Evolutionary conservation across 805 yeast species (phyloP).

Genomic region (Ogataea zsoltii): DNA sequence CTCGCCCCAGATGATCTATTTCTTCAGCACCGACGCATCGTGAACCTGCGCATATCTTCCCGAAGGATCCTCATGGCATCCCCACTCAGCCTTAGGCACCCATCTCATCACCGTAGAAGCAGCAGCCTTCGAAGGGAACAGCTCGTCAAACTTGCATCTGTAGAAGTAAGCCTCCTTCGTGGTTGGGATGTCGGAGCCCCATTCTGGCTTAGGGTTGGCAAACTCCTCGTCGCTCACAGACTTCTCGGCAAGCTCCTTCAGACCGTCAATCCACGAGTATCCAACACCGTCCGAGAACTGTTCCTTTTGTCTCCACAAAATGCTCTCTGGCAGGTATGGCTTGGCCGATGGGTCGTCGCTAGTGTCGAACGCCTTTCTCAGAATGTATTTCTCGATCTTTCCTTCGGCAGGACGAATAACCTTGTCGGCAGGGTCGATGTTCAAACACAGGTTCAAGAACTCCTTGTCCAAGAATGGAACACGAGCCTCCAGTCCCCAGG

Average conservation of each 20-base stretch:
- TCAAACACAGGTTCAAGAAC: constrained; percentile 90
- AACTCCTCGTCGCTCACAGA: constrained; percentile 87
- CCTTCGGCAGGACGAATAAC: constrained; percentile 71
- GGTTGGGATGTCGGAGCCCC: constrained; percentile 94
- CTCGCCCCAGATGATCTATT: too few species aligned
- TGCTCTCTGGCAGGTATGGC: constrained; percentile 95
- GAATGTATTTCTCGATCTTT: constrained; percentile 88
- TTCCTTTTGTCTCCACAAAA: constrained; percentile 99
- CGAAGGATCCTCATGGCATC: constrained; percentile 97
- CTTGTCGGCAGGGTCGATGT: constrained; percentile 92
- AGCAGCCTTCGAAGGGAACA: constrained; percentile 89
- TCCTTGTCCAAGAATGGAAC: constrained; percentile 97
- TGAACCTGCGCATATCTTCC: constrained; percentile 96
- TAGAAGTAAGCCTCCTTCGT: constrained; percentile 99
- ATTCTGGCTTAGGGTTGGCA: constrained; percentile 86
- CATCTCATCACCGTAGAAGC: constrained; percentile 98
- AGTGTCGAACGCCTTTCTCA: constrained; percentile 97
- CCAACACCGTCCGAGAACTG: constrained; percentile 99
- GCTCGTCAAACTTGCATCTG: constrained; percentile 92
- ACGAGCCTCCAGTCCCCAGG: constrained; percentile 99
- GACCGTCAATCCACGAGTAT: constrained; percentile 97
- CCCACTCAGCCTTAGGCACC: constrained; percentile 99
- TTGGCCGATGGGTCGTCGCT: constrained; percentile 70
- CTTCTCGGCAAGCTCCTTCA: constrained; percentile 92
- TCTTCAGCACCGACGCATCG: constrained; percentile 54